phyloP scores from a whole-genome alignment of 306 rosid genomes.

The Cucurbita maxima region DNA sequence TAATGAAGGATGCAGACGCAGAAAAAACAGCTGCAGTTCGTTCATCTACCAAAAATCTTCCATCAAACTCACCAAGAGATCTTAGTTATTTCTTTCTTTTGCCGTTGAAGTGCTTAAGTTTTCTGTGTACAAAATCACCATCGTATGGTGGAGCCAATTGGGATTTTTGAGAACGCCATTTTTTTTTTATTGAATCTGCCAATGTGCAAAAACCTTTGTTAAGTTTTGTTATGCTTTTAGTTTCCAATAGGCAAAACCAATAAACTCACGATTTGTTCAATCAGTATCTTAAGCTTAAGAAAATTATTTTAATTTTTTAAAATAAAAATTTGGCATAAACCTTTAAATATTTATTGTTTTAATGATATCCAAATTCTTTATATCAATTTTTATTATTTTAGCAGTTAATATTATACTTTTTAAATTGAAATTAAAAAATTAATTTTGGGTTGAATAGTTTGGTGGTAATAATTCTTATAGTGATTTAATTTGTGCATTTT shows the following conservation, averaged over 20 bases:
- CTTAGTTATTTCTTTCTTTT: not conserved
- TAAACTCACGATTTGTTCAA: too few species aligned
- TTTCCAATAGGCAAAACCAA: not conserved
- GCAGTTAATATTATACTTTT: too few species aligned
- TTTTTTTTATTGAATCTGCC: not conserved
- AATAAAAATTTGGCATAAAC: too few species aligned
- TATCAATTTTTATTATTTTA: too few species aligned
- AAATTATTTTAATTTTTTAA: too few species aligned
- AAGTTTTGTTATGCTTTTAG: not conserved
- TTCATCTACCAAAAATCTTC: not conserved
- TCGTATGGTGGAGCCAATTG: not conserved
- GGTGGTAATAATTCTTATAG: too few species aligned
- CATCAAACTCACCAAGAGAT: not conserved
- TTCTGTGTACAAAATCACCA: slow-evolving; percentile 1
- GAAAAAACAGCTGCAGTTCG: not conserved
- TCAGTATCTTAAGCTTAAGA: too few species aligned
- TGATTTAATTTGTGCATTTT: too few species aligned
- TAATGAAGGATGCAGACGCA: not conserved
- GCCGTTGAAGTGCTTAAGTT: not conserved
- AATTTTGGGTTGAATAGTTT: too few species aligned
- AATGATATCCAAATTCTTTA: too few species aligned
- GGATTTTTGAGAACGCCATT: not conserved
- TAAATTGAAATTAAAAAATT: too few species aligned
- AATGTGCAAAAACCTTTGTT: not conserved
- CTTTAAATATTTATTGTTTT: too few species aligned